Conservation (phyloP, 2,329 filamentous ascomycete species). For the Hymenoscyphus repandus region DNA sequence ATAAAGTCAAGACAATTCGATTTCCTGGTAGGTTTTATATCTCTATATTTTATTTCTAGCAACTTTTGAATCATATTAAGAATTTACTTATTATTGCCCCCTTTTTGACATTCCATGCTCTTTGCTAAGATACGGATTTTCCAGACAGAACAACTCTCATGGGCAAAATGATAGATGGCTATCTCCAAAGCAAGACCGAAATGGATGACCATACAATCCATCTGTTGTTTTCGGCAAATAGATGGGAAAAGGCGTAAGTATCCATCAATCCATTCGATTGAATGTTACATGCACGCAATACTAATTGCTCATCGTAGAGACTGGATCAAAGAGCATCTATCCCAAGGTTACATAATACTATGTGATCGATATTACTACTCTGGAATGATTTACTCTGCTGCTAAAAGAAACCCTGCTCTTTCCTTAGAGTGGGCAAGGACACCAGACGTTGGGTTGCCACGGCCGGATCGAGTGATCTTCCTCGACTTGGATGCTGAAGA, state of each 20-base stretch:
- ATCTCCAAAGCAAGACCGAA: constrained; percentile 53
- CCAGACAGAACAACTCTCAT: constrained; percentile 62
- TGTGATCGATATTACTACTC: constrained; percentile 95
- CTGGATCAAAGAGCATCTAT: constrained; percentile 49
- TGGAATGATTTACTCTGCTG: constrained; percentile 87
- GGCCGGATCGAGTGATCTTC: constrained; percentile 83
- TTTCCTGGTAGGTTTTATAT: constrained; percentile 54
- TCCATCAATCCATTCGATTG: background rate
- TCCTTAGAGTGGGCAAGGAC: constrained; percentile 74
- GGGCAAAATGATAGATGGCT: constrained; percentile 63
- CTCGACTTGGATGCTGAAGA: constrained; percentile 72
- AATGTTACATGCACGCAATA: background rate
- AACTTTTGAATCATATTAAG: too few relatives aligned
- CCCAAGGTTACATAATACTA: constrained; percentile 67
- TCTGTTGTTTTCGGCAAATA: constrained; percentile 67
- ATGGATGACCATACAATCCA: constrained; percentile 68
- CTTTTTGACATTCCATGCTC: too few relatives aligned
- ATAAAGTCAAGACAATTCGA: constrained; percentile 51
- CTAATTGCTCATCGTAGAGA: constrained; percentile 34
- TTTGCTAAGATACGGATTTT: too few relatives aligned
- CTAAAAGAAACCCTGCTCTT: constrained; percentile 70
- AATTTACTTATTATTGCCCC: too few relatives aligned
- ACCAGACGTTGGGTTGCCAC: constrained; percentile 80
- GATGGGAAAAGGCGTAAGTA: constrained; percentile 51
- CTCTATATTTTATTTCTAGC: too few relatives aligned